These are phyloP conservation scores for Penicillium alfredii DNA, from an alignment of 495 filamentous ascomycete species.

Conservation along the genomic window DNA sequence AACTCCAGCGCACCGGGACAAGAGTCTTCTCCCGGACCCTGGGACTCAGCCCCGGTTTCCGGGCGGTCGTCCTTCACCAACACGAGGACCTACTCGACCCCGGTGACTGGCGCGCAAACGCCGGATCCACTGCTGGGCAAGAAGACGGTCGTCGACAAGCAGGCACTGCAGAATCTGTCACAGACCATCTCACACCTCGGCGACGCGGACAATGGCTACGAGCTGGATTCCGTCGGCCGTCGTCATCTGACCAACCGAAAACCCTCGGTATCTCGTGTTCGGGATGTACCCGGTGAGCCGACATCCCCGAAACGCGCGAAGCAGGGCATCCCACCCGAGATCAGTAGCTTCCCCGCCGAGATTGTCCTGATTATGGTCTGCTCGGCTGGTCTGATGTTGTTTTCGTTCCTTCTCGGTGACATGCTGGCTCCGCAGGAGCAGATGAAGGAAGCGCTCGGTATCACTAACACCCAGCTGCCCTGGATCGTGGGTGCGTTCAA, in stretches of 20 bases:
- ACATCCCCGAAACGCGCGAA: conserved; percentile 17
- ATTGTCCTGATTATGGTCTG: conserved; percentile 40
- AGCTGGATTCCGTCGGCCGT: conserved; percentile 9
- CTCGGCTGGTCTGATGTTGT: conserved; percentile 38
- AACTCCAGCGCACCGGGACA: neutral
- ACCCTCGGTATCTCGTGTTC: conserved; percentile 14
- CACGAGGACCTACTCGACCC: conserved; percentile 15
- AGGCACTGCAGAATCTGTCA: conserved; percentile 12
- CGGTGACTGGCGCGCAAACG: conserved; percentile 21
- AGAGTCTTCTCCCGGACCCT: no score
- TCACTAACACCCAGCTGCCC: conserved; percentile 31
- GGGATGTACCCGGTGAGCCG: conserved; percentile 12
- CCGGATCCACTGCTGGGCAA: conserved; percentile 20
- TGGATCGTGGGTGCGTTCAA: conserved; percentile 40
- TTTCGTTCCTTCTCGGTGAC: conserved; percentile 38
- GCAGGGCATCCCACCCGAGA: conserved; percentile 21
- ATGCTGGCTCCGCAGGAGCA: conserved; percentile 33
- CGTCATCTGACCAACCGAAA: conserved; percentile 18
- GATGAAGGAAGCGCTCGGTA: conserved; percentile 30
- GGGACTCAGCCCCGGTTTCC: conserved; percentile 13
- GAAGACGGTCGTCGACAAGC: conserved; percentile 9
- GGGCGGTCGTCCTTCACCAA: conserved; percentile 19
- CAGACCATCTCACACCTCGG: conserved; percentile 9
- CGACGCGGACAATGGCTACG: conserved; percentile 11
- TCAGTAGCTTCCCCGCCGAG: conserved; percentile 23